phyloP scores from a whole-genome alignment of 768 basidiomycete species.

The Mycena rosella region DNA sequence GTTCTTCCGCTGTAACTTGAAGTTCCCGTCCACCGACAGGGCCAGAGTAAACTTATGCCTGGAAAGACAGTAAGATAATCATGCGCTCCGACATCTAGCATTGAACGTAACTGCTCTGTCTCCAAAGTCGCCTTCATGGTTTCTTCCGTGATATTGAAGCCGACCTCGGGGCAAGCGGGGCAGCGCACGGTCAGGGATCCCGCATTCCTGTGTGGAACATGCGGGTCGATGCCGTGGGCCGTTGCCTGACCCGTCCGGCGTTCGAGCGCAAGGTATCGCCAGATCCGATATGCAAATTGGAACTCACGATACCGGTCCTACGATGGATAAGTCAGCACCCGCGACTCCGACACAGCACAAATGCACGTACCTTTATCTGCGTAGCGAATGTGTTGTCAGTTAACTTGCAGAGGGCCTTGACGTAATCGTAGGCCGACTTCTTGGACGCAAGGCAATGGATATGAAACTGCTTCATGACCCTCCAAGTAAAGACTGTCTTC shows the following conservation, averaged over 20 bases:
- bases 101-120: neutral
- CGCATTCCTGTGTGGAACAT: constrained; percentile 4
- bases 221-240: constrained; percentile 19
- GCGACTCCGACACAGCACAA: neutral
- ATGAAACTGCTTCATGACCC: neutral
- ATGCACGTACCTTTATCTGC: neutral
- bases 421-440: neutral
- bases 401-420: neutral
- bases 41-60: constrained; percentile 9
- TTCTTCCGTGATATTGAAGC: constrained; percentile 13
- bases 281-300: constrained; percentile 23
- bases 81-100: too few relatives aligned
- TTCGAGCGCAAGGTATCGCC: constrained; percentile 19
- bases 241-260: constrained; percentile 29
- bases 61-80: neutral
- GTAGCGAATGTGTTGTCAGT: neutral
- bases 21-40: constrained; percentile 2
- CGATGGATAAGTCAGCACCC: neutral
- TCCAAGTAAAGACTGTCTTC: neutral
- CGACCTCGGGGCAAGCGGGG: constrained; percentile 27
- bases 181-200: constrained; percentile 14
- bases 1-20: constrained; percentile 17
- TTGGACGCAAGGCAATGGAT: neutral
- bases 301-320: constrained; percentile 32
- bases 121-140: neutral